Evolutionary conservation across 495 filamentous ascomycete species (phyloP).

Genomic region (Penicillium crystallinum): DNA sequence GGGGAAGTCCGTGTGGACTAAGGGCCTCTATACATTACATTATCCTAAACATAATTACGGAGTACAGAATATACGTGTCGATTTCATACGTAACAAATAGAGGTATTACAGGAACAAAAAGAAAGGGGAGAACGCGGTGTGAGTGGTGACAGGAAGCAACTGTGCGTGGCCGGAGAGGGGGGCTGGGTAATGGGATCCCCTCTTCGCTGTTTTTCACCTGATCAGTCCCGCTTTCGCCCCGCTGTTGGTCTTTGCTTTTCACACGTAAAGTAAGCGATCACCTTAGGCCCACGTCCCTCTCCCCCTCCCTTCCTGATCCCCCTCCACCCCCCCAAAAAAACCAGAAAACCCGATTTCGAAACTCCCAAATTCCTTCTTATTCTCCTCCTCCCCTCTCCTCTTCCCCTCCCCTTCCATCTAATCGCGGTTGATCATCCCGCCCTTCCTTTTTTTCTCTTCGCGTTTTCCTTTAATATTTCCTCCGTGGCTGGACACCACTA

Average conservation of each 20-base stretch:
- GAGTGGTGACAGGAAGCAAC: constrained; percentile 16
- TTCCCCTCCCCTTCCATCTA: constrained; percentile 30
- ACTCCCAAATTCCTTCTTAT: constrained; percentile 29
- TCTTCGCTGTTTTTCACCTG: not conserved
- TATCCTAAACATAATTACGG: too few relatives aligned
- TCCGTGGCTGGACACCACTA: constrained; percentile 49
- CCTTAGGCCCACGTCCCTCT: constrained; percentile 27
- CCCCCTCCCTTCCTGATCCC: constrained; percentile 33
- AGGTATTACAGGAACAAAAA: constrained; percentile 9
- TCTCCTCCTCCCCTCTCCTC: constrained; percentile 30
- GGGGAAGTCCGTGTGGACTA: too few relatives aligned
- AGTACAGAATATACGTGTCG: too few relatives aligned
- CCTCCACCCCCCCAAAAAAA: constrained; percentile 17
- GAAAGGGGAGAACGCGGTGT: constrained; percentile 5
- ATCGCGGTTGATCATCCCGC: constrained; percentile 28
- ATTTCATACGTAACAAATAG: constrained; percentile 10
- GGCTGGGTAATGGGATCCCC: constrained; percentile 3
- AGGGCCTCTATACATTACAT: too few relatives aligned
- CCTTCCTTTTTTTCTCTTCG: constrained; percentile 28
- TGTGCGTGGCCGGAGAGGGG: constrained; percentile 25
- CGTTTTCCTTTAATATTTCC: constrained; percentile 34
- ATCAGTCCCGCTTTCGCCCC: constrained; percentile 19
- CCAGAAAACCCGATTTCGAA: constrained; percentile 10
- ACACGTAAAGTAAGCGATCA: constrained; percentile 23
- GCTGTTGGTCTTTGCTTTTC: constrained; percentile 5